These are phyloP conservation scores for Singerocomus rubriflavus DNA, from an alignment of 1,284 basidiomycete genomes.

Conservation along the genomic window DNA sequence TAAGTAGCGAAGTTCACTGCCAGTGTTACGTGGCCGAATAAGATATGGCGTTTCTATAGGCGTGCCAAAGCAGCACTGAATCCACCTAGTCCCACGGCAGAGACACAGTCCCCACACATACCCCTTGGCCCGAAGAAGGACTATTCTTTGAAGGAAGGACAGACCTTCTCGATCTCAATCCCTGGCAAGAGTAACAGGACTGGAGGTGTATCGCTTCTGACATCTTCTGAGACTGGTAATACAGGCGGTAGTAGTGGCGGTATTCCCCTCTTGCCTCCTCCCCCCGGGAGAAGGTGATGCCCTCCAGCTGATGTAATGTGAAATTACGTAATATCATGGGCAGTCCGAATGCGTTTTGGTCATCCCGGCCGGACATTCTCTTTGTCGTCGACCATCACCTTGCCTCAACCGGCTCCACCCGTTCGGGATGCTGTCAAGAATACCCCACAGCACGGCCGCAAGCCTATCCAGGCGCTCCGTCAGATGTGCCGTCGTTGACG, in stretches of 20 bases:
- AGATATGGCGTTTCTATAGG: slow-evolving; percentile 36
- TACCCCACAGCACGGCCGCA: slow-evolving; percentile 17
- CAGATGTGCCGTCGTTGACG: slow-evolving; percentile 19
- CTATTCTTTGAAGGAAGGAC: slow-evolving; percentile 93
- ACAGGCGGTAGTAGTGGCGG: slow-evolving; percentile 29
- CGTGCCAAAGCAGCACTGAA: slow-evolving; percentile 61
- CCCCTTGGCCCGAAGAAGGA: slow-evolving; percentile 87
- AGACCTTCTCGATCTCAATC: slow-evolving; percentile 91
- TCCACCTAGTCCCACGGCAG: slow-evolving; percentile 44
- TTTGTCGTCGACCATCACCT: slow-evolving; percentile 13
- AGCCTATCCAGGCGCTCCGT: slow-evolving; percentile 16
- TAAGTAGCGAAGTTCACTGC: slow-evolving; percentile 34
- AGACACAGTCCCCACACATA: slow-evolving; percentile 51
- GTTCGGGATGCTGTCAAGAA: slow-evolving; percentile 34
- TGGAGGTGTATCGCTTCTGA: slow-evolving; percentile 34
- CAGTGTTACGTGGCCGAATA: neutral
- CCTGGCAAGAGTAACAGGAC: slow-evolving; percentile 61
- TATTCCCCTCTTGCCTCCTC: slow-evolving; percentile 72
- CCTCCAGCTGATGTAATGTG: slow-evolving; percentile 8
- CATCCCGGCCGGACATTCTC: neutral
- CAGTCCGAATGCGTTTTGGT: slow-evolving; percentile 7
- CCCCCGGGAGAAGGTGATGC: slow-evolving; percentile 48
- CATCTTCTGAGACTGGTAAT: slow-evolving; percentile 28
- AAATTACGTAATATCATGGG: slow-evolving; percentile 20
- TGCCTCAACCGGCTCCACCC: slow-evolving; percentile 1